Percentiles rank a stretch among this genome's conserved stretches.
Evolutionary conservation across 192 early-diverging fungal genomes (phyloP).

Genomic region (Linnemannia schmuckeri): DNA sequence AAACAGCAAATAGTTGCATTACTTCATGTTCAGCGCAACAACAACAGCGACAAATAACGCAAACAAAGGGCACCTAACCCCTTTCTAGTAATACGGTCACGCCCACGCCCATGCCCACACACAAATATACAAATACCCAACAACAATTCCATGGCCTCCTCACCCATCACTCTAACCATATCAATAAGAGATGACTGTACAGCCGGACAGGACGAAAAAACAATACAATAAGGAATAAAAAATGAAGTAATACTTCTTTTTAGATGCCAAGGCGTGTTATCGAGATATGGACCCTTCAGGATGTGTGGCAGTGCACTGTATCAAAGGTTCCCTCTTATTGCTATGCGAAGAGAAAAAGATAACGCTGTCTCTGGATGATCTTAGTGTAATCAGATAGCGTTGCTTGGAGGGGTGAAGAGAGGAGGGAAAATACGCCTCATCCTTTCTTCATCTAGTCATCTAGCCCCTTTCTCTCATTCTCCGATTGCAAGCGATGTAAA

Average conservation of each 20-base stretch:
- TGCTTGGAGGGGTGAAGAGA: no score
- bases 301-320: not conserved
- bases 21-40: not conserved
- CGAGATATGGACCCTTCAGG: not conserved
- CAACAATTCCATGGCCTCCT: not conserved
- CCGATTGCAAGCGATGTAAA: not conserved
- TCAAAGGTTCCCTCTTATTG: not conserved
- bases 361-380: not conserved
- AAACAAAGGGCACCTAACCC: not conserved
- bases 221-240: not conserved
- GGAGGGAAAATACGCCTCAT: no score
- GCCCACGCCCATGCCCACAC: not conserved
- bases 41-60: not conserved
- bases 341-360: not conserved
- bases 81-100: not conserved
- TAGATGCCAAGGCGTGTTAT: not conserved
- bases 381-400: no score
- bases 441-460: no score
- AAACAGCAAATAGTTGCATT: not conserved
- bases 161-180: not conserved
- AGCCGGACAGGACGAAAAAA: not conserved
- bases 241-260: not conserved
- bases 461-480: not conserved
- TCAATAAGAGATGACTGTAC: not conserved
- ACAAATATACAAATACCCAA: not conserved